These are phyloP conservation scores for Cairneyella variabilis DNA, from an alignment of 495 filamentous ascomycete species.

Conservation along the genomic window DNA sequence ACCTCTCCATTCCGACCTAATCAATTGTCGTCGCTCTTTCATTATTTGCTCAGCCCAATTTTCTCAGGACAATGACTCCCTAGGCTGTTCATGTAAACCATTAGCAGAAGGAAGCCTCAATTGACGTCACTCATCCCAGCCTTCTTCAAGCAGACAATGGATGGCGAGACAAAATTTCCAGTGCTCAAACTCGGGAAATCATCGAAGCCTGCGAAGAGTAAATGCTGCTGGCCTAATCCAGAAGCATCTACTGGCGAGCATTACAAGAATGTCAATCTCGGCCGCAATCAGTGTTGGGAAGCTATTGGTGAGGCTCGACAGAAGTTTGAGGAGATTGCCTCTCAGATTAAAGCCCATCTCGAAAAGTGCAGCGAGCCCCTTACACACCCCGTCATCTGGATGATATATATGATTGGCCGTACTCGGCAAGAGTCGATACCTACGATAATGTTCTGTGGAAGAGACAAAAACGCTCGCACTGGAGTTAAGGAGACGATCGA, in stretches of 20 bases:
- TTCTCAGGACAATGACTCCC: background rate
- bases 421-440: background rate
- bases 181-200: background rate
- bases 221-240: constrained; percentile 7
- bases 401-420: constrained; percentile 10
- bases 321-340: constrained; percentile 4
- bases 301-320: background rate
- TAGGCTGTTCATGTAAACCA: background rate
- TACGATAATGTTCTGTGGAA: constrained; percentile 8
- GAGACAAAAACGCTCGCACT: background rate
- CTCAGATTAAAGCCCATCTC: constrained; percentile 10
- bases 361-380: constrained; percentile 7
- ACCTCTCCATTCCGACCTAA: background rate
- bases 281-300: constrained; percentile 4
- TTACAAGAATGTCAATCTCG: background rate
- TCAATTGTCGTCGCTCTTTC: background rate
- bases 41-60: background rate
- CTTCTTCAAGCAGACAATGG: background rate
- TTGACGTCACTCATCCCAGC: background rate
- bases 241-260: background rate
- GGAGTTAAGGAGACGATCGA: constrained; percentile 1
- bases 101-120: background rate
- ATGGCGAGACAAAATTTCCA: background rate
- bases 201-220: background rate
- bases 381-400: background rate